Percentiles rank a stretch among this genome's conserved stretches.
Conservation (phyloP, 805 yeast genomes). For the Yamadazyma sp. region DNA sequence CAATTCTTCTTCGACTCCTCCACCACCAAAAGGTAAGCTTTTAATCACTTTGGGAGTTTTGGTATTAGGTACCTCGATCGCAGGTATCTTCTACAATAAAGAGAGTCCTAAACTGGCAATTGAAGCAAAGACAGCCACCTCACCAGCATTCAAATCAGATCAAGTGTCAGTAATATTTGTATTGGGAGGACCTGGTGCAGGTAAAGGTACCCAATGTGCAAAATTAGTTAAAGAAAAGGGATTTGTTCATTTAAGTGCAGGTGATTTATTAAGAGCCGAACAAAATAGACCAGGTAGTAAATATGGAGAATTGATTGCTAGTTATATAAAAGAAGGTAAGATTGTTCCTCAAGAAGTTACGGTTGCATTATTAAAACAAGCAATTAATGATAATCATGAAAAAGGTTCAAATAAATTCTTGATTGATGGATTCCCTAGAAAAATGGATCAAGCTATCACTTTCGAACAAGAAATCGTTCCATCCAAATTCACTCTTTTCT, state of each 20-base stretch:
- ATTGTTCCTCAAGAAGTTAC: conserved; percentile 96
- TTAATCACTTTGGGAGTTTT: conserved; percentile 38
- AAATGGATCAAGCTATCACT: conserved; percentile 97
- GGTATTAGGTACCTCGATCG: conserved; percentile 50
- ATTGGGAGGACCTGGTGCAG: conserved; percentile 97
- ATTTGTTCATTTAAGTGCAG: conserved; percentile 92
- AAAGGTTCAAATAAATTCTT: conserved; percentile 65
- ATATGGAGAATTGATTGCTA: conserved; percentile 81
- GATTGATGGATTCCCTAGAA: conserved; percentile 96
- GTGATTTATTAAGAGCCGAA: conserved; percentile 91
- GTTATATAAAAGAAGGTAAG: conserved; percentile 78
- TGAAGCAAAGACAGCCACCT: conserved; percentile 29
- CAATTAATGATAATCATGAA: conserved; percentile 54
- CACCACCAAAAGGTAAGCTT: conserved; percentile 17
- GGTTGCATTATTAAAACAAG: conserved; percentile 74
- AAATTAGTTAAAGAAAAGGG: conserved; percentile 75
- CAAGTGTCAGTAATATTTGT: conserved; percentile 83
- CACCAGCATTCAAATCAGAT: conserved; percentile 52
- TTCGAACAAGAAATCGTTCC: conserved; percentile 77
- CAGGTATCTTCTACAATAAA: conserved; percentile 41
- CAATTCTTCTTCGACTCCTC: conserved; percentile 2
- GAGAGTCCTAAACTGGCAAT: conserved; percentile 42
- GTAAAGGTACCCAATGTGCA: conserved; percentile 95
- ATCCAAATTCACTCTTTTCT: conserved; percentile 68
- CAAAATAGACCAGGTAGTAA: conserved; percentile 78